These are phyloP conservation scores for Stereocaulon alpinum DNA, from an alignment of 495 filamentous ascomycete genomes.

Conservation along the genomic window DNA sequence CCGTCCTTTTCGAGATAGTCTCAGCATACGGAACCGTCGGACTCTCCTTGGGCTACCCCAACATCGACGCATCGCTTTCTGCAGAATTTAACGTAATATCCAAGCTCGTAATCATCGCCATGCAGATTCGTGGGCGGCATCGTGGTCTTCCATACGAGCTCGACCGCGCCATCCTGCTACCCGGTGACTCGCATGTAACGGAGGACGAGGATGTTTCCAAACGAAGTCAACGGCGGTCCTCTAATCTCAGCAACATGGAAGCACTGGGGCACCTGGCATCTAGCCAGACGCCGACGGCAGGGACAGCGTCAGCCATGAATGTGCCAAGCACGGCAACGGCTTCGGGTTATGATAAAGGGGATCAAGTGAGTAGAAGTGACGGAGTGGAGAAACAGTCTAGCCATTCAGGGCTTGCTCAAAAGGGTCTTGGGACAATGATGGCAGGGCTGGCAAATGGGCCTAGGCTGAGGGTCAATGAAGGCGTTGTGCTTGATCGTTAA, in stretches of 20 bases:
- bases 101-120: slow-evolving; percentile 88
- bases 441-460: slow-evolving; percentile 19
- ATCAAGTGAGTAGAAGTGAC: neutral
- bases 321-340: slow-evolving; percentile 2
- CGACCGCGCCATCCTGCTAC: slow-evolving; percentile 79
- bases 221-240: slow-evolving; percentile 40
- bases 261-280: slow-evolving; percentile 10
- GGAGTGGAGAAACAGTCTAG: neutral
- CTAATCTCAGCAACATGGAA: slow-evolving; percentile 38
- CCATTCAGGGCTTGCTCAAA: slow-evolving; percentile 11
- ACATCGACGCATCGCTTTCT: slow-evolving; percentile 65
- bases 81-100: slow-evolving; percentile 66
- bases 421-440: slow-evolving; percentile 19
- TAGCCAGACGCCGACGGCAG: slow-evolving; percentile 11
- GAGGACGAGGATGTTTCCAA: slow-evolving; percentile 52
- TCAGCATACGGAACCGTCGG: slow-evolving; percentile 94
- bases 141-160: slow-evolving; percentile 86
- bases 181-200: slow-evolving; percentile 60
- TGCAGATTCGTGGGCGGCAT: slow-evolving; percentile 87
- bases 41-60: slow-evolving; percentile 70
- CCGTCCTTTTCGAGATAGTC: slow-evolving; percentile 80
- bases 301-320: slow-evolving; percentile 3
- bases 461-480: neutral
- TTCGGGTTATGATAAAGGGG: slow-evolving; percentile 12
- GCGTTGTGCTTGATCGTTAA: neutral